Conservation (phyloP, 257 asterid species). For the Petrea volubilis region DNA sequence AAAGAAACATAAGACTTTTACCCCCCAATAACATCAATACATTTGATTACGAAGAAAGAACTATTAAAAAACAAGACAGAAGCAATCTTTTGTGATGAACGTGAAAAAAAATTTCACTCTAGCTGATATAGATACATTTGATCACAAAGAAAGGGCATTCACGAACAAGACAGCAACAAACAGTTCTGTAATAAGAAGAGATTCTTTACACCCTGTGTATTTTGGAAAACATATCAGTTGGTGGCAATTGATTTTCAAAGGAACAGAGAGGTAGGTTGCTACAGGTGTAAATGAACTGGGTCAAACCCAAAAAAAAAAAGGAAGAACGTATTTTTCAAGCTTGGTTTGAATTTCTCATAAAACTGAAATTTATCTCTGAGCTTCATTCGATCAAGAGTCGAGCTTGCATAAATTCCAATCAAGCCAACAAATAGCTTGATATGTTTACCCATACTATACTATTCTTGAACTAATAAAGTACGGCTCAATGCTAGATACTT, state of each 20-base stretch:
- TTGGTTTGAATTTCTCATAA: not conserved
- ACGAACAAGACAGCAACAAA: not conserved
- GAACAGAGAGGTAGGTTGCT: not conserved
- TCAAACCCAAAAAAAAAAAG: not conserved
- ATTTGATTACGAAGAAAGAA: not conserved
- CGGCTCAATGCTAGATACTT: no score
- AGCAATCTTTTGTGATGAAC: not conserved
- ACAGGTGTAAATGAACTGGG: not conserved
- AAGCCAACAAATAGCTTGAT: not conserved
- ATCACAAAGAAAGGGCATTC: not conserved
- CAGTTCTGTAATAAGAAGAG: not conserved
- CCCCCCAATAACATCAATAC: not conserved
- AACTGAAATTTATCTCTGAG: not conserved
- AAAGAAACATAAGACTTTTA: no score
- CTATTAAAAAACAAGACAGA: not conserved
- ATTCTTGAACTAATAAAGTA: no score
- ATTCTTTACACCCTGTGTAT: not conserved
- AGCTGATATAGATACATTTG: not conserved
- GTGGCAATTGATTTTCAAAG: not conserved
- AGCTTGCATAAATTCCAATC: not conserved
- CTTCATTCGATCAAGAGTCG: not conserved
- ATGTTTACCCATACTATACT: no score
- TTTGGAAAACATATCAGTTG: not conserved
- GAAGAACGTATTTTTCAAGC: not conserved
- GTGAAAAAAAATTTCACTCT: not conserved